phyloP scores from a whole-genome alignment of 257 asterid genomes.

The Petrea volubilis region DNA sequence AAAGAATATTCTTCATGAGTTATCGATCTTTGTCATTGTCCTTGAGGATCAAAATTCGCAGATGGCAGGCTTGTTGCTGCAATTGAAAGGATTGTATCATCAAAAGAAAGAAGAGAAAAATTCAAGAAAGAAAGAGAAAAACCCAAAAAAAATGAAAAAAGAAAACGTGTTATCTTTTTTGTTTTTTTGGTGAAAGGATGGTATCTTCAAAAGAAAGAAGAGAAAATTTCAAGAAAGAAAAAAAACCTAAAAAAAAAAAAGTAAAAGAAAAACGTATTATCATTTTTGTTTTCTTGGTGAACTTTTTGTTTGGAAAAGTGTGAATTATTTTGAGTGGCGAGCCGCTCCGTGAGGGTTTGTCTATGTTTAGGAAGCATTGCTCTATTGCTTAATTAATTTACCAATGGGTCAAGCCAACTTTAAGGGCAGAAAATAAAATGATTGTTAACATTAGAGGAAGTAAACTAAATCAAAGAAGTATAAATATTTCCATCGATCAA shows the following conservation, averaged over 20 bases:
- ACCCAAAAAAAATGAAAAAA: background rate
- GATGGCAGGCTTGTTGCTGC: background rate
- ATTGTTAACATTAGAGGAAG: too few relatives aligned
- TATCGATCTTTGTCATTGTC: background rate
- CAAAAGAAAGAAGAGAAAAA: background rate
- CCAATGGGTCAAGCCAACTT: background rate
- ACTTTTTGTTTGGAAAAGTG: background rate
- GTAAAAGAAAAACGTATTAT: too few relatives aligned
- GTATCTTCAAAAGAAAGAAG: background rate
- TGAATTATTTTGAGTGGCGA: slow-evolving; percentile 38
- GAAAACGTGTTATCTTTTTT: background rate
- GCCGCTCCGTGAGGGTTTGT: slow-evolving; percentile 38
- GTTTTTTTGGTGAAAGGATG: background rate
- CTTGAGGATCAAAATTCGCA: background rate
- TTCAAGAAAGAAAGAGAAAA: background rate
- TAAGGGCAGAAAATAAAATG: background rate
- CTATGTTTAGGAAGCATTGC: slow-evolving; percentile 26
- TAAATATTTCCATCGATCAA: too few relatives aligned
- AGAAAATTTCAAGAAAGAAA: slow-evolving; percentile 8
- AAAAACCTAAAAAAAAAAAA: background rate
- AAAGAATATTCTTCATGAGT: background rate
- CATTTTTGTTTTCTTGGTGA: background rate
- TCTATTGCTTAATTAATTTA: background rate
- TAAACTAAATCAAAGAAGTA: too few relatives aligned
- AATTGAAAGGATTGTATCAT: background rate